Evolutionary conservation across 148 eudicot species (phyloP), one percentile per base, ranked within the genome.

Genomic region (Cornus suecica): DNA sequence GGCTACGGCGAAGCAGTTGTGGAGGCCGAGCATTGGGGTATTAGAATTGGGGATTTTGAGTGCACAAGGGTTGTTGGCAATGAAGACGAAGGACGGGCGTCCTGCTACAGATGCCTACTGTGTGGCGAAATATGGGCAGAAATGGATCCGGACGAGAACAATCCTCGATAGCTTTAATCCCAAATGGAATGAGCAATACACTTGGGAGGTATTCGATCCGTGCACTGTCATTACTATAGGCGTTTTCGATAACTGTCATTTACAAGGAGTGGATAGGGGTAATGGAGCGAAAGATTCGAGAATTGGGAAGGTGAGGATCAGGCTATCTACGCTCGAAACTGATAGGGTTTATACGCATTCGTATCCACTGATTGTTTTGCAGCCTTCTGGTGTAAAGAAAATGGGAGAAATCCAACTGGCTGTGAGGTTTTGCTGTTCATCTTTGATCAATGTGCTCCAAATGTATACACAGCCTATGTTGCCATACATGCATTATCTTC

Each of bases 331-430:
- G 13, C 80, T 83, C 32, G 80, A 77, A 37, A 76, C 83, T 2
- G 83, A 68, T 64, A 75, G 80, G 16, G 75, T 83, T n/a, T 83
- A 83, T 62, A 79, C 83, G 9, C 86, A 83, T 66, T 79, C 71
- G 18, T 83, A 83, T 54, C 86, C 86, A 30, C 75, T 83, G 0
- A 80, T 83, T 14, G 83, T 80, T 14, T 61, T 79, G 22, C 70
- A 82, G 0, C 76, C 83, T 70, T 31, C 75, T 23, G 86, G 86
- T 0, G 83, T 83, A 3, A 76, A 77, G 27, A 83, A 83, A 66
- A 80, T 80, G 83, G 83, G 86, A 7, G 86, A 83, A 80, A 80
- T 83, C 22, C 86, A 83, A 65, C 70, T 83, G 32, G 86, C 83
- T 20, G 83, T 83, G 58, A 68, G 86, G 27, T 83, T 83, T 61